Evolutionary conservation across 75 land plant genomes (phyloP), one percentile per base, ranked within the genome.

Genomic region (Selaginella moellendorffii): DNA sequence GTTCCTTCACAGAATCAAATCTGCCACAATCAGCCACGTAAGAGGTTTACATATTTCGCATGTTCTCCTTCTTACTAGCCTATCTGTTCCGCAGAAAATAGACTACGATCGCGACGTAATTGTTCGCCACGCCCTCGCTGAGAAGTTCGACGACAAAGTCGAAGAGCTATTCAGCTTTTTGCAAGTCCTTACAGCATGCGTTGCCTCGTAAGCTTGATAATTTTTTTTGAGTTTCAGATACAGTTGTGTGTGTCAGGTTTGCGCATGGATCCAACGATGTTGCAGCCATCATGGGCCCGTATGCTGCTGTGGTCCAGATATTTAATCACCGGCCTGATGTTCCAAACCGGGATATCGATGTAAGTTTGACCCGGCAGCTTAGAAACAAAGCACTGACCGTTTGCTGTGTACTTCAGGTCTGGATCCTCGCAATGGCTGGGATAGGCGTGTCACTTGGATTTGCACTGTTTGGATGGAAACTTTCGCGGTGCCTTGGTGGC

Each of bases 211-310:
- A 64, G 73, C 26, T n/a, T 60, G 18, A 1, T 56, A 17, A 20
- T 14, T 51, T 9, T 23, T 27, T 29, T 62, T 52, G 14, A 14
- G 22, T 5, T 61, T 61, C 14, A 24, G 18, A 61, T 31, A 29
- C 1, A 29, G n/a, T 18, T 26, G n/a, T 21, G 24, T 21, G 59
- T 56, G 25, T 23, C 70, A 68, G 70, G 51, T 67, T 72, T 65
- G 52, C 69, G 5, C 74, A 72, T 72, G 74, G 74, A 2, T 65
- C 74, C 26, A 72, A 72, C 65, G 69, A 65, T 10, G 69, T 72
- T 23, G 27, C 70, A 23, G 20, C 14, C 18, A 21, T 28, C 8
- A 25, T 66, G 63, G 52, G 24, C 29, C 74, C 74, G 24, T 72
- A 65, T 72, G 68, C 62, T 26, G 73, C 71, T 27, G 24, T 64